Conservation (phyloP, 1,139 yeast genomes). For the Geotrichum klebahnii region DNA sequence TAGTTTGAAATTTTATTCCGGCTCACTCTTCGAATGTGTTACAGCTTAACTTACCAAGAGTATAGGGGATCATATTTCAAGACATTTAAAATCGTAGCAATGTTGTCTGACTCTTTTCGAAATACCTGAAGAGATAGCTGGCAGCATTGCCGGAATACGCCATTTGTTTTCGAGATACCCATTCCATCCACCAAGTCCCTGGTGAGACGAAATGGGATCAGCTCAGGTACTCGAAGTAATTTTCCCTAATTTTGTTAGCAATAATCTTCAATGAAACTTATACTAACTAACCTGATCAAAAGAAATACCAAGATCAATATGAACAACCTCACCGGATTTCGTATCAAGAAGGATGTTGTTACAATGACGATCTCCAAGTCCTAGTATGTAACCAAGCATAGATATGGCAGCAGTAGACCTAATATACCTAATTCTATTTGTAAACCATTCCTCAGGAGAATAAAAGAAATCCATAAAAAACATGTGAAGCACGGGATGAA, state of each 20-base stretch:
- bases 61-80: slow-evolving; percentile 89
- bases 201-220: slow-evolving; percentile 88
- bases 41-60: slow-evolving; percentile 64
- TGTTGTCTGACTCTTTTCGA: slow-evolving; percentile 61
- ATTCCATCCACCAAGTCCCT: slow-evolving; percentile 90
- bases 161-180: slow-evolving; percentile 78
- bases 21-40: too few species aligned
- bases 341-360: slow-evolving; percentile 82
- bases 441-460: slow-evolving; percentile 60
- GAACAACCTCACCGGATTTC: slow-evolving; percentile 82
- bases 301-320: slow-evolving; percentile 93
- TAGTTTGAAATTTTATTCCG: neutral
- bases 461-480: slow-evolving; percentile 70
- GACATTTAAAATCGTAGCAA: slow-evolving; percentile 78
- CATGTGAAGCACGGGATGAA: slow-evolving; percentile 63
- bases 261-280: neutral
- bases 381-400: slow-evolving; percentile 80
- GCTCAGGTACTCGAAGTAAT: slow-evolving; percentile 78
- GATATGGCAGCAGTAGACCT: slow-evolving; percentile 82
- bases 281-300: slow-evolving; percentile 53
- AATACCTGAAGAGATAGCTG: slow-evolving; percentile 70
- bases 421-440: slow-evolving; percentile 59
- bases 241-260: slow-evolving; percentile 53
- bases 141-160: slow-evolving; percentile 66
- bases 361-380: slow-evolving; percentile 93